Conservation (phyloP, 257 asterid genomes). For the Nicotiana paniculata region DNA sequence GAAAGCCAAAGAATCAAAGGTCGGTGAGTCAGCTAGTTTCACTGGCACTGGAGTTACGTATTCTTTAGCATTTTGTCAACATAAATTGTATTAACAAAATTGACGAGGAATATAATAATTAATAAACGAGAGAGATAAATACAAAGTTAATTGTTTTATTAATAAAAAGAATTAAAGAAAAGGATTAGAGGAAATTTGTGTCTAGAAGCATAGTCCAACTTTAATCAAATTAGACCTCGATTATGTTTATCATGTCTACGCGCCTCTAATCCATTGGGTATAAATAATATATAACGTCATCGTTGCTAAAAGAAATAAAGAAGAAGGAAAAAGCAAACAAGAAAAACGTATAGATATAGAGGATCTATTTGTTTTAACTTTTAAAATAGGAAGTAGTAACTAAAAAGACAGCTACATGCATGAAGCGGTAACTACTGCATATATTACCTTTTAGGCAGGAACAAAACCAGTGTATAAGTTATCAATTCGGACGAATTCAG, state of each 20-base stretch:
- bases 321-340: not conserved
- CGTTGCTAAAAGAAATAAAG: not conserved
- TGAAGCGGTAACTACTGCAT: not conserved
- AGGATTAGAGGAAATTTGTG: not conserved
- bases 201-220: not conserved
- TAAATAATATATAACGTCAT: not conserved
- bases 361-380: not conserved
- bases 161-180: too few species aligned
- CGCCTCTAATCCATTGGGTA: not conserved
- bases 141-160: not conserved
- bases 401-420: too few species aligned
- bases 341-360: not conserved
- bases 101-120: too few species aligned
- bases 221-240: not conserved
- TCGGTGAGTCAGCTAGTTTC: too few species aligned
- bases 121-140: not conserved
- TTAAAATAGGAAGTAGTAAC: not conserved
- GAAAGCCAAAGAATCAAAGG: too few species aligned
- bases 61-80: too few species aligned
- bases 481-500: too few species aligned
- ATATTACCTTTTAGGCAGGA: not conserved
- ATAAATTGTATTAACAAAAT: too few species aligned
- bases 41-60: too few species aligned
- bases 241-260: not conserved
- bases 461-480: too few species aligned